phyloP scores from a whole-genome alignment of 2,329 filamentous ascomycete species.

The Albophoma yamanashiensis region DNA sequence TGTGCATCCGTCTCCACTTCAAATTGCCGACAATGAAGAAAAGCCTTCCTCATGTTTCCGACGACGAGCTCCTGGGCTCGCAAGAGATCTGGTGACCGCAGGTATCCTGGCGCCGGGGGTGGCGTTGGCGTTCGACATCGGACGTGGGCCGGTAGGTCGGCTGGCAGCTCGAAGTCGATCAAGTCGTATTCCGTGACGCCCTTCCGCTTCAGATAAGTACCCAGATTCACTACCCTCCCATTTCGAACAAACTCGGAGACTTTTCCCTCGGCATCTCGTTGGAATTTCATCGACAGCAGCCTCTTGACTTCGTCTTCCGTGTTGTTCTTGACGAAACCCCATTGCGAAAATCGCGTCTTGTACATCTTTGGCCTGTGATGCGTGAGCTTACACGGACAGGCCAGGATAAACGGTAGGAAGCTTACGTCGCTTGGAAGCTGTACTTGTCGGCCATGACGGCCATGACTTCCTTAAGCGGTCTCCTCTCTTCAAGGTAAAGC shows the following conservation, averaged over 20 bases:
- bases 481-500: conserved; percentile 37
- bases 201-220: conserved; percentile 41
- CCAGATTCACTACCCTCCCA: conserved; percentile 38
- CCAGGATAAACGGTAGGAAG: background rate
- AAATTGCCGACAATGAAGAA: conserved; percentile 31
- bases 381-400: conserved; percentile 7
- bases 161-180: conserved; percentile 31
- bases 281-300: conserved; percentile 39
- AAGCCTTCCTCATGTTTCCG: conserved; percentile 32
- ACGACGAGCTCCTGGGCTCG: conserved; percentile 32
- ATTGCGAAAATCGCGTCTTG: conserved; percentile 43
- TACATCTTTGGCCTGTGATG: conserved; percentile 39
- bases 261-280: conserved; percentile 41
- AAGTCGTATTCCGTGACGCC: conserved; percentile 42
- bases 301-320: conserved; percentile 41
- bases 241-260: conserved; percentile 42
- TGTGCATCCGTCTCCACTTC: conserved; percentile 26
- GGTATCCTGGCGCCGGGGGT: conserved; percentile 28
- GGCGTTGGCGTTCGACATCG: conserved; percentile 34
- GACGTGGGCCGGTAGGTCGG: conserved; percentile 30
- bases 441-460: conserved; percentile 37
- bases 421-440: conserved; percentile 38
- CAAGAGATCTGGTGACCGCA: conserved; percentile 30
- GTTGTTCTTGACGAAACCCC: conserved; percentile 45
- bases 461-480: conserved; percentile 42